A percentile compares a stretch with the other conserved stretches of the same genome.
Evolutionary conservation across 768 basidiomycete species (phyloP).

Genomic region (Thelephora ganbajun): DNA sequence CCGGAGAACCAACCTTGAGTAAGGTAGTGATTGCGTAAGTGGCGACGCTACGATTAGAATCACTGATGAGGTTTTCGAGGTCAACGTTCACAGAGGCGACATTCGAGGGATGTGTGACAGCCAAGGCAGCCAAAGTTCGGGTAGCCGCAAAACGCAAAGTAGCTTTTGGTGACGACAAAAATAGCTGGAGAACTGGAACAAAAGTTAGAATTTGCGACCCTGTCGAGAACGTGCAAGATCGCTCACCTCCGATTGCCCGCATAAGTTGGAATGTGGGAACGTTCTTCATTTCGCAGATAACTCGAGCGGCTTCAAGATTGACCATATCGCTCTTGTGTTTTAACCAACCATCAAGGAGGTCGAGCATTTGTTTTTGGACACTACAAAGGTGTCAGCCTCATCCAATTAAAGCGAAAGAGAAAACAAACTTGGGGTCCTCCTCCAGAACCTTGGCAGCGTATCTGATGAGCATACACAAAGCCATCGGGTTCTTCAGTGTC

Average conservation of each 20-base stretch:
- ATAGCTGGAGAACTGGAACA: constrained; percentile 73
- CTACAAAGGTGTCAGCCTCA: constrained; percentile 25
- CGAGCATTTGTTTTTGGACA: constrained; percentile 83
- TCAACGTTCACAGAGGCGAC: constrained; percentile 93
- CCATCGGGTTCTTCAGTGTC: constrained; percentile 89
- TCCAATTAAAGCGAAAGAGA: neutral
- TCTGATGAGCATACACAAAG: constrained; percentile 94
- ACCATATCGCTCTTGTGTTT: constrained; percentile 99
- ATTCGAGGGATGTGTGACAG: constrained; percentile 71
- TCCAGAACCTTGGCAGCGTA: constrained; percentile 99
- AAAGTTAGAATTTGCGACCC: neutral
- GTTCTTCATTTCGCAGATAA: constrained; percentile 91
- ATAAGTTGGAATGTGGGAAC: constrained; percentile 66
- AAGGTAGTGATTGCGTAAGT: constrained; percentile 98
- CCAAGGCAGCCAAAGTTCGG: constrained; percentile 82
- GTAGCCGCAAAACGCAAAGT: constrained; percentile 96
- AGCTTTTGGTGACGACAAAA: constrained; percentile 90
- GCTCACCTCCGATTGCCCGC: constrained; percentile 78
- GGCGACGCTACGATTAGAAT: constrained; percentile 89
- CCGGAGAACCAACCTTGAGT: constrained; percentile 52
- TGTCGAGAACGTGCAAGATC: neutral
- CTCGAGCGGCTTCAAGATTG: constrained; percentile 95
- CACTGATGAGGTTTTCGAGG: constrained; percentile 91
- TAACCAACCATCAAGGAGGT: constrained; percentile 87
- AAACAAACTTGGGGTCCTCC: constrained; percentile 89